Percentiles rank a stretch among this genome's conserved stretches.
phyloP scores from a whole-genome alignment of 768 basidiomycete species.

The Boletus fagicola region DNA sequence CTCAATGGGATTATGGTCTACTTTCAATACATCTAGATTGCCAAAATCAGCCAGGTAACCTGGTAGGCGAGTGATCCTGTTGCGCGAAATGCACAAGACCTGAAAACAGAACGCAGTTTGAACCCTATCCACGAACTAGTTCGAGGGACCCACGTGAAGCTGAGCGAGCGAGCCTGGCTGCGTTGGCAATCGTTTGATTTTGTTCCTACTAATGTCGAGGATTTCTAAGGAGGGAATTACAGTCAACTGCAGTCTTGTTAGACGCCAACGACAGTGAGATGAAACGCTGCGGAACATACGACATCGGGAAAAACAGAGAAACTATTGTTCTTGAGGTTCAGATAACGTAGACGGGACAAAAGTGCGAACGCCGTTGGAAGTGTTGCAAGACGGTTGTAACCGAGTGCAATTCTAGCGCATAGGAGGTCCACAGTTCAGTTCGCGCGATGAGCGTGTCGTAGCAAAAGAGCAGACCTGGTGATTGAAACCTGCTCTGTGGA shows the following conservation, averaged over 20 bases:
- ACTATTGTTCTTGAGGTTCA: slow-evolving; percentile 83
- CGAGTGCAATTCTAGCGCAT: slow-evolving; percentile 71
- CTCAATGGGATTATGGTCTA: slow-evolving; percentile 90
- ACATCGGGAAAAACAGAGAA: slow-evolving; percentile 84
- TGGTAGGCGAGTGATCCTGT: slow-evolving; percentile 79
- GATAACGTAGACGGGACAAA: slow-evolving; percentile 73
- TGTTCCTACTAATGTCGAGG: slow-evolving; percentile 92
- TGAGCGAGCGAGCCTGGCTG: slow-evolving; percentile 75
- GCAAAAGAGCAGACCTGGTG: slow-evolving; percentile 49
- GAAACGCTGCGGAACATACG: slow-evolving; percentile 47
- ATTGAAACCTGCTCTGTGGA: slow-evolving; percentile 51
- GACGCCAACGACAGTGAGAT: slow-evolving; percentile 1
- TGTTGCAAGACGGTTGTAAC: slow-evolving; percentile 76
- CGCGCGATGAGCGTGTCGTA: slow-evolving; percentile 4
- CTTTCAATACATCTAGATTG: slow-evolving; percentile 73
- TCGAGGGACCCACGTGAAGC: slow-evolving; percentile 55
- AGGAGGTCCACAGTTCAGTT: slow-evolving; percentile 5
- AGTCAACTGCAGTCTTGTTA: slow-evolving; percentile 57
- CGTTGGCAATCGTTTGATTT: slow-evolving; percentile 74
- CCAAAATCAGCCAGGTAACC: slow-evolving; percentile 72
- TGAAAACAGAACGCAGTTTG: slow-evolving; percentile 31
- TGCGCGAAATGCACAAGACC: slow-evolving; percentile 86
- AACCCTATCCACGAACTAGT: neutral
- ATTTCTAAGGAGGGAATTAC: slow-evolving; percentile 87
- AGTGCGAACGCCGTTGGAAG: slow-evolving; percentile 74